These are phyloP conservation scores for Rubia occidens DNA, from an alignment of 305 asterid genomes.

Conservation along the genomic window DNA sequence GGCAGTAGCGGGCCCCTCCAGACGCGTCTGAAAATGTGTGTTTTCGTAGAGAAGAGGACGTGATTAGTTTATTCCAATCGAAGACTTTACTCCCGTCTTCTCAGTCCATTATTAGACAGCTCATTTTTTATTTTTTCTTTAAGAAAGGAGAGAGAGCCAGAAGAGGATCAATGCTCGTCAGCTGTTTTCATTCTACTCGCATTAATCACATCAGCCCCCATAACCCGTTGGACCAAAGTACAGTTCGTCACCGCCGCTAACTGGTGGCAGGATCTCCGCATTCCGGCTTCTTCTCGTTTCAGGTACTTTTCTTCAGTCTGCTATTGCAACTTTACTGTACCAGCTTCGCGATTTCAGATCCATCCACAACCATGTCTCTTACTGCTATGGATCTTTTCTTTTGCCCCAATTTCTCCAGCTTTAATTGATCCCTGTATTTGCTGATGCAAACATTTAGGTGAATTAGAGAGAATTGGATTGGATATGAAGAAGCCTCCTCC, in stretches of 20 bases:
- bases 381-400: too few relatives aligned
- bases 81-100: background rate
- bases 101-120: background rate
- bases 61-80: background rate
- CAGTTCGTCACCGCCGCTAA: background rate
- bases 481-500: constrained; percentile 14
- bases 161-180: background rate
- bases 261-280: background rate
- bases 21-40: background rate
- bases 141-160: background rate
- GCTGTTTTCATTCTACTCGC: background rate
- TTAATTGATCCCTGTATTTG: background rate
- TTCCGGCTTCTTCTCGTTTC: background rate
- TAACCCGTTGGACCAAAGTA: too few relatives aligned
- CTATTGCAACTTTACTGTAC: background rate
- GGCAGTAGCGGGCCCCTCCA: background rate
- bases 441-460: background rate
- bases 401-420: background rate
- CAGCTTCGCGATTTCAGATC: background rate
- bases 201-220: background rate
- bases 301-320: background rate
- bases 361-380: background rate
- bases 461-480: background rate
- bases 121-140: background rate
- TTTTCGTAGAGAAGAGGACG: background rate